These are phyloP conservation scores for Pythium rishiriense DNA, from an alignment of 352 stramenopile genomes.

Conservation along the genomic window DNA sequence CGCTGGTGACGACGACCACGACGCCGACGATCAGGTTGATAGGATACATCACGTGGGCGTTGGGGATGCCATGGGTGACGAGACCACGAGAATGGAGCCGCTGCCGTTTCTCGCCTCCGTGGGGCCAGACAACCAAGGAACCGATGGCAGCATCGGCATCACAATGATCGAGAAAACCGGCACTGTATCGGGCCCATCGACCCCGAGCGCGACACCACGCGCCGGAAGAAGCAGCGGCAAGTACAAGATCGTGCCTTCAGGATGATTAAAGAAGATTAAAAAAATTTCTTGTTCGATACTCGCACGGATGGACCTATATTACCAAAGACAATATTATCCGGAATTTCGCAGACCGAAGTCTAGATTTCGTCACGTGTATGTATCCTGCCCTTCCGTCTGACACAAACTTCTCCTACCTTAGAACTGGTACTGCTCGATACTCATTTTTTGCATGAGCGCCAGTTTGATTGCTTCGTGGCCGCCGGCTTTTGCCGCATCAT, in stretches of 20 bases:
- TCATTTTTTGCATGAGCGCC: slow-evolving; percentile 73
- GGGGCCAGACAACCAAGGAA: background rate
- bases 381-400: background rate
- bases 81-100: background rate
- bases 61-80: slow-evolving; percentile 17
- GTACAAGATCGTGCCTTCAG: slow-evolving; percentile 37
- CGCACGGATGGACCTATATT: slow-evolving; percentile 6
- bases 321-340: slow-evolving; percentile 2
- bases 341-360: background rate
- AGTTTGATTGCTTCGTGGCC: slow-evolving; percentile 69
- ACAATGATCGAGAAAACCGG: slow-evolving; percentile 17
- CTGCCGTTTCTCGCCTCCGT: slow-evolving; percentile 6
- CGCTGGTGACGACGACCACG: background rate
- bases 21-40: slow-evolving; percentile 7
- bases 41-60: slow-evolving; percentile 24
- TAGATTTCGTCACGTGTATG: background rate
- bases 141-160: background rate
- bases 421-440: slow-evolving; percentile 60
- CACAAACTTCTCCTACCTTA: too few relatives aligned
- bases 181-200: background rate
- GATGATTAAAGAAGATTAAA: slow-evolving; percentile 8
- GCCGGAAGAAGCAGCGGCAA: slow-evolving; percentile 21
- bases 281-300: background rate
- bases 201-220: slow-evolving; percentile 19
- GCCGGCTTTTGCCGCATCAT: slow-evolving; percentile 56